Percentiles rank a stretch among this genome's conserved stretches.
These are phyloP conservation scores for Terfezia boudieri DNA, from an alignment of 495 filamentous ascomycete species.

Conservation along the genomic window DNA sequence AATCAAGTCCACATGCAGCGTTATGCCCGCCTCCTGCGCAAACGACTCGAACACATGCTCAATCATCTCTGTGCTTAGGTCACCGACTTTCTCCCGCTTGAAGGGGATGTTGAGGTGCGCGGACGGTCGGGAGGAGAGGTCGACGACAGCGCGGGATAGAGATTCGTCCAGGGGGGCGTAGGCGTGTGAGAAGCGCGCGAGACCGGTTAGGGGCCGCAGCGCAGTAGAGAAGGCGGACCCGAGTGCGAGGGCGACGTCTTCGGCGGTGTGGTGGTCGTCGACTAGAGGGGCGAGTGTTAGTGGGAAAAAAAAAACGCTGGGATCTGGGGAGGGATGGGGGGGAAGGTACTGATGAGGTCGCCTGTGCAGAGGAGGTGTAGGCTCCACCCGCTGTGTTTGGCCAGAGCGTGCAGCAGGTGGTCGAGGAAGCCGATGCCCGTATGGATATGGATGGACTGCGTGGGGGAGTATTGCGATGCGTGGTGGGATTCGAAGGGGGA, in stretches of 20 bases:
- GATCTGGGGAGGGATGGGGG: slow-evolving; percentile 37
- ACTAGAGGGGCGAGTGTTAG: slow-evolving; percentile 27
- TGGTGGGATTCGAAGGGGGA: slow-evolving; percentile 33
- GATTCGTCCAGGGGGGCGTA: slow-evolving; percentile 91
- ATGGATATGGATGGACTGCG: slow-evolving; percentile 67
- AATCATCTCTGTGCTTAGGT: slow-evolving; percentile 87
- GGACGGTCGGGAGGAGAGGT: slow-evolving; percentile 78
- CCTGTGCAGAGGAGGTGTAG: slow-evolving; percentile 59
- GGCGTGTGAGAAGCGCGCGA: slow-evolving; percentile 73
- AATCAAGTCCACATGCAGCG: slow-evolving; percentile 76
- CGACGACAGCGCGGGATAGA: slow-evolving; percentile 78
- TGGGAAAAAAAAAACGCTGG: slow-evolving; percentile 23
- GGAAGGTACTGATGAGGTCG: slow-evolving; percentile 57
- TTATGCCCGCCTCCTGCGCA: slow-evolving; percentile 73
- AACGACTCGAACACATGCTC: slow-evolving; percentile 88
- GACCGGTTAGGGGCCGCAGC: slow-evolving; percentile 50
- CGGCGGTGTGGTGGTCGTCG: slow-evolving; percentile 95
- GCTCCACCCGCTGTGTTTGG: slow-evolving; percentile 90
- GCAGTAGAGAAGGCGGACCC: slow-evolving; percentile 62
- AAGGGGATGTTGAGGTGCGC: slow-evolving; percentile 60
- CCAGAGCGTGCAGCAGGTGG: slow-evolving; percentile 93
- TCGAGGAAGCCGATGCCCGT: slow-evolving; percentile 97
- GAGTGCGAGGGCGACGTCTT: slow-evolving; percentile 85
- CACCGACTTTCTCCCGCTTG: slow-evolving; percentile 75
- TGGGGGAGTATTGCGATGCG: slow-evolving; percentile 56